Evolutionary conservation across 345 rosid genomes (phyloP), one percentile per base, ranked within the genome.

Genomic region (Mangifera indica): DNA sequence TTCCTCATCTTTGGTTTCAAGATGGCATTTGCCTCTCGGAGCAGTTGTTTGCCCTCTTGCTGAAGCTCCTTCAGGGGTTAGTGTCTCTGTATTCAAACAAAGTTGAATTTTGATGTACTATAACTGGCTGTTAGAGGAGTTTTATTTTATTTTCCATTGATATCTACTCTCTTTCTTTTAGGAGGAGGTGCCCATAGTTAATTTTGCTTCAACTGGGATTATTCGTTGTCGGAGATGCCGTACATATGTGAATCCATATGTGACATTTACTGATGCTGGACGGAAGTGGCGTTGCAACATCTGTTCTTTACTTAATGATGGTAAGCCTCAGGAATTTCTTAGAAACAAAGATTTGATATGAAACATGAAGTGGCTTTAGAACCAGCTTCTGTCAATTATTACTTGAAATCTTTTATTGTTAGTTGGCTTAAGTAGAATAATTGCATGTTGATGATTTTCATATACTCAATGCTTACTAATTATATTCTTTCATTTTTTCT

Each of bases 261-360:
- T 96, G 74, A 83, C 87, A 4, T 96, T 96, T 84, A 81, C 95
- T 0, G 99, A 96, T 84, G 85, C 93, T 70, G 99, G 99, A 82
- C 87, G 97, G 77, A 96, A 96, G 85, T 96, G 99, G 99, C 92
- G 98, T 22, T 96, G 99, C 87, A 96, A 96, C 85, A 87, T 96
- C 64, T 96, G 98, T 79, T 68, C 92, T 54, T 80, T 93, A 74
- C 95, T 87, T 46, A 96, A 96, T 84, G 99, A 96, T 44, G 99
- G 99, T 96, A 87, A 83, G 40, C 52, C 70, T 60, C 20, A 26
- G 26, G 21, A 25, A 5, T 10, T 70, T 58, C 55, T 37, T 59
- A 70, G 65, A 70, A 59, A 58, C 56, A 58, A 49, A 70, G 45
- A 59, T 58, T 55, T 25, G 40, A 25, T 24, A 48, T 58, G 64